Evolutionary conservation across 805 yeast genomes (phyloP).

Genomic region (Cyberlindnera galapagoensis): DNA sequence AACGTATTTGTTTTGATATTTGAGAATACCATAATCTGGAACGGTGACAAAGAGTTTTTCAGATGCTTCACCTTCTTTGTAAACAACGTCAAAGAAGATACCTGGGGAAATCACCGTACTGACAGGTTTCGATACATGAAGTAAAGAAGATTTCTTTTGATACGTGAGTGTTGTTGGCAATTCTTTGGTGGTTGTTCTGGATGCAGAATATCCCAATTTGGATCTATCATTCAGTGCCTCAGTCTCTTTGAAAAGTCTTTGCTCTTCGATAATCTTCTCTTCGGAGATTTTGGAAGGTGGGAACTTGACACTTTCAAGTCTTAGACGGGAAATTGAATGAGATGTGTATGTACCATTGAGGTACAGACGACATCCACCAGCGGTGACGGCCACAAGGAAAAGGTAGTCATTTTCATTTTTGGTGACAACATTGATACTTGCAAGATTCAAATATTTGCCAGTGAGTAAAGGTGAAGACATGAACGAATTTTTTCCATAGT

Average conservation of each 20-base stretch:
- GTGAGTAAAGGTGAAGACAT: conserved; percentile 50
- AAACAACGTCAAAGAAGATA: conserved; percentile 66
- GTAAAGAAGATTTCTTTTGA: conserved; percentile 46
- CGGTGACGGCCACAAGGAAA: conserved; percentile 71
- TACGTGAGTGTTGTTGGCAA: conserved; percentile 34
- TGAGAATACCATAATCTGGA: conserved; percentile 80
- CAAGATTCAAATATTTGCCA: conserved; percentile 50
- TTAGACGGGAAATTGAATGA: conserved; percentile 31
- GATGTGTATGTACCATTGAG: conserved; percentile 35
- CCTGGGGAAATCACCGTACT: conserved; percentile 76
- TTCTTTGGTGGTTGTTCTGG: conserved; percentile 17
- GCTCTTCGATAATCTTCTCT: conserved; percentile 19
- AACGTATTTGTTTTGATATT: conserved; percentile 60
- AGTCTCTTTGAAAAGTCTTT: conserved; percentile 20
- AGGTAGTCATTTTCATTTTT: conserved; percentile 60
- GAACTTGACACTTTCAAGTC: conserved; percentile 48
- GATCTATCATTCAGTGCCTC: conserved; percentile 26
- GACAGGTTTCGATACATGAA: conserved; percentile 51
- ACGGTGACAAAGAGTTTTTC: conserved; percentile 64
- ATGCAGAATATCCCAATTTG: conserved; percentile 10
- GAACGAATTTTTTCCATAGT: conserved; percentile 36
- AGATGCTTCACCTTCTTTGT: conserved; percentile 18
- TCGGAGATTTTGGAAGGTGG: conserved; percentile 53
- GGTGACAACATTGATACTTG: conserved; percentile 55
- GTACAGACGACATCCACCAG: conserved; percentile 76